Evolutionary conservation across 2,329 filamentous ascomycete genomes (phyloP).

Genomic region (Pseudogymnoascus pannorum): DNA sequence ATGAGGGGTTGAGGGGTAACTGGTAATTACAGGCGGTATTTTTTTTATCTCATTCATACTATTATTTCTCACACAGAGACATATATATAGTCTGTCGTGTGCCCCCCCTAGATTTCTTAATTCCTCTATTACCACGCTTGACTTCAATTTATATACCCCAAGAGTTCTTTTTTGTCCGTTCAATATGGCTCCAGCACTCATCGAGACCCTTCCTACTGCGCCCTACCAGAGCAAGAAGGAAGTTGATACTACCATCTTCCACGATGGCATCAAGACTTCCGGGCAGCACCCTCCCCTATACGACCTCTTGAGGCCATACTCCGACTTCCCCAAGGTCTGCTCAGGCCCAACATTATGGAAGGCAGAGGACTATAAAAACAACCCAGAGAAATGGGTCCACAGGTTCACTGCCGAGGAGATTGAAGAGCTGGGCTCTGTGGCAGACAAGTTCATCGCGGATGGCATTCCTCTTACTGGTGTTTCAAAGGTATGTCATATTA

Average conservation of each 20-base stretch:
- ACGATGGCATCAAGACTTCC: slow-evolving; percentile 38
- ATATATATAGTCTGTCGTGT: slow-evolving; percentile 3
- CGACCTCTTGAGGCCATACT: slow-evolving; percentile 57
- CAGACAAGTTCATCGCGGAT: slow-evolving; percentile 61
- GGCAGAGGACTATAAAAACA: slow-evolving; percentile 30
- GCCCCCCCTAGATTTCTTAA: neutral
- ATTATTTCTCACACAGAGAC: neutral
- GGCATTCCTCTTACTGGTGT: slow-evolving; percentile 66
- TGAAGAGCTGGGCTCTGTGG: slow-evolving; percentile 55
- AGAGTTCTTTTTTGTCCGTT: neutral
- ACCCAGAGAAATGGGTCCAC: slow-evolving; percentile 55
- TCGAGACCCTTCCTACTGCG: slow-evolving; percentile 13
- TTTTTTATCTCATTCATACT: neutral
- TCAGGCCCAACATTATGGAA: slow-evolving; percentile 67
- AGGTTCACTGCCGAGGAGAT: slow-evolving; percentile 60
- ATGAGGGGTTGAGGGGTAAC: neutral
- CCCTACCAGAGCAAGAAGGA: slow-evolving; percentile 11
- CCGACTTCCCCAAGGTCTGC: slow-evolving; percentile 63
- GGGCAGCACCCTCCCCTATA: slow-evolving; percentile 68
- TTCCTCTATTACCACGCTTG: slow-evolving; percentile 2
- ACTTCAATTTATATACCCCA: slow-evolving; percentile 4
- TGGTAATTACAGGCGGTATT: neutral
- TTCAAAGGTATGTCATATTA: slow-evolving; percentile 40
- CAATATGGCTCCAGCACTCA: slow-evolving; percentile 15
- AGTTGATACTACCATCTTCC: slow-evolving; percentile 26